Percentiles rank a stretch among this genome's conserved stretches.
These are phyloP conservation scores for Xylaria longipes DNA, from an alignment of 495 filamentous ascomycete genomes.

Conservation along the genomic window DNA sequence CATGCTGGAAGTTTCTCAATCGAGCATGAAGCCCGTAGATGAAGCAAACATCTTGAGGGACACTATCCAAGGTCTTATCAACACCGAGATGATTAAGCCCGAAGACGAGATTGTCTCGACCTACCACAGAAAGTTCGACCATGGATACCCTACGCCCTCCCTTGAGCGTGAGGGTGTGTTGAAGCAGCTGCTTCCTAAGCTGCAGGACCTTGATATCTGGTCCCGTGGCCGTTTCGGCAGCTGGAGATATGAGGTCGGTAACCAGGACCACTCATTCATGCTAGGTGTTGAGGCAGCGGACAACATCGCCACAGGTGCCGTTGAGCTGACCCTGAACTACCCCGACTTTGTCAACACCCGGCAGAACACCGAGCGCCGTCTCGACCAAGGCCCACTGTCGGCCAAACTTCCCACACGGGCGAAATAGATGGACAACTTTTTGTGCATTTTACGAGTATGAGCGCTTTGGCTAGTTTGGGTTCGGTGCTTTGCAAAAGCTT, in stretches of 20 bases:
- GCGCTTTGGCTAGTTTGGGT: slow-evolving; percentile 10
- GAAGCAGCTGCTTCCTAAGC: slow-evolving; percentile 87
- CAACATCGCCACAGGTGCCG: slow-evolving; percentile 90
- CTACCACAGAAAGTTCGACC: slow-evolving; percentile 98
- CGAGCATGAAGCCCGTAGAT: slow-evolving; percentile 92
- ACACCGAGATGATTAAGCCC: slow-evolving; percentile 92
- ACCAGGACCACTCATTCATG: slow-evolving; percentile 99
- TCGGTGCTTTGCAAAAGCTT: slow-evolving; percentile 11
- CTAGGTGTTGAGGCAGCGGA: slow-evolving; percentile 96
- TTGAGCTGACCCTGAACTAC: slow-evolving; percentile 97
- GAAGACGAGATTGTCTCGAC: slow-evolving; percentile 96
- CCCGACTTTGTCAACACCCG: slow-evolving; percentile 97
- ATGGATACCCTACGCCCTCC: slow-evolving; percentile 95
- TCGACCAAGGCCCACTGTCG: slow-evolving; percentile 68
- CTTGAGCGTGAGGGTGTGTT: slow-evolving; percentile 96
- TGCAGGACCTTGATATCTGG: slow-evolving; percentile 90
- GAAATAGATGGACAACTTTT: slow-evolving; percentile 31
- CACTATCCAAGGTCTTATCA: slow-evolving; percentile 94
- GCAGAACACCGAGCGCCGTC: slow-evolving; percentile 84
- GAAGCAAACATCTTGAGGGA: slow-evolving; percentile 80
- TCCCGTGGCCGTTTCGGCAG: slow-evolving; percentile 96
- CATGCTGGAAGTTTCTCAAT: slow-evolving; percentile 99
- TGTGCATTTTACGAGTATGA: slow-evolving; percentile 17
- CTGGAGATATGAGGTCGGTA: slow-evolving; percentile 95
- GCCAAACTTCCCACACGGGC: slow-evolving; percentile 40